phyloP scores from a whole-genome alignment of 257 asterid genomes.

The Penstemon davidsonii region DNA sequence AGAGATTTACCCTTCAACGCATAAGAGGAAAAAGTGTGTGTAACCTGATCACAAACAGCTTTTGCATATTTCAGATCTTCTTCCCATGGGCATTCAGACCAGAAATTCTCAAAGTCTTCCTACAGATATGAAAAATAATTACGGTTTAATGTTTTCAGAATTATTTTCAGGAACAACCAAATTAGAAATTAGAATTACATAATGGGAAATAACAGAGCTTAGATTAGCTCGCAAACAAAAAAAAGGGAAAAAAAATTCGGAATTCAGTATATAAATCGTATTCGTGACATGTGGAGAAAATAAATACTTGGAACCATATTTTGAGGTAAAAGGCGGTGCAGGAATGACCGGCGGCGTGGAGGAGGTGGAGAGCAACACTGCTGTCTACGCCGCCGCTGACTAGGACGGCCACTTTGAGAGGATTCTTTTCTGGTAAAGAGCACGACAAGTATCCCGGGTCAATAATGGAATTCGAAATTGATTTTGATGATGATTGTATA shows the following conservation, averaged over 20 bases:
- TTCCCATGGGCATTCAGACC: slow-evolving; percentile 99
- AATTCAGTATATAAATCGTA: not conserved
- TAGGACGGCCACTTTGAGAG: slow-evolving; percentile 81
- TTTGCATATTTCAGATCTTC: slow-evolving; percentile 80
- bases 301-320: slow-evolving; percentile 84
- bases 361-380: slow-evolving; percentile 92
- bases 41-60: slow-evolving; percentile 93
- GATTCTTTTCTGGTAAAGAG: slow-evolving; percentile 64
- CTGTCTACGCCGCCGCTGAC: slow-evolving; percentile 98
- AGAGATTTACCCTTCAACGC: slow-evolving; percentile 5
- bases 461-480: slow-evolving; percentile 29
- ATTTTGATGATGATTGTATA: slow-evolving; percentile 26
- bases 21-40: slow-evolving; percentile 27
- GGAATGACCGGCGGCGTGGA: slow-evolving; percentile 92
- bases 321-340: slow-evolving; percentile 97
- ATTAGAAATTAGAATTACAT: too few species aligned
- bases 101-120: slow-evolving; percentile 95
- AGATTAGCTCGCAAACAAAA: not conserved
- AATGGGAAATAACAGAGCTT: too few species aligned
- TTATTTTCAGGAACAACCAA: not conserved
- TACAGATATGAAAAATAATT: slow-evolving; percentile 31
- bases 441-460: slow-evolving; percentile 69
- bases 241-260: not conserved
- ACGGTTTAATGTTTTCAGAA: not conserved
- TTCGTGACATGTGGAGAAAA: not conserved